Base-by-base conservation (phyloP, 169 alveolate species). In the Eimeria praecox region DNA sequence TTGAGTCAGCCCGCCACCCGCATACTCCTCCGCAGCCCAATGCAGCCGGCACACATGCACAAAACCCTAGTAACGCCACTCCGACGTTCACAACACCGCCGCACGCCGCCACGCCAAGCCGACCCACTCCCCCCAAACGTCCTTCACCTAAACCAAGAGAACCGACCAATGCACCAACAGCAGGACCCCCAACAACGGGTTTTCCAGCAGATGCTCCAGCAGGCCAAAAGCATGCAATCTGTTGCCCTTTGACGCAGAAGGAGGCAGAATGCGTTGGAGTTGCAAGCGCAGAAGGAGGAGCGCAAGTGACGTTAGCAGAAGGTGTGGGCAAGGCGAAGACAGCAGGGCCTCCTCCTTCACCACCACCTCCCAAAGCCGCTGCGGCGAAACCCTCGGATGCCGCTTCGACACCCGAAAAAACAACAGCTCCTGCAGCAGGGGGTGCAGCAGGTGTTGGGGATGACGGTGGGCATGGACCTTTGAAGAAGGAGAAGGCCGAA, bases 401-500 rank as follows among this genome's bases (percentile, higher is more conserved):
- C 20, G 10, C 44, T 27, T 10, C 44, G 20, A 0, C 44, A 10
- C 44, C 77, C 27, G 77, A 3, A 18, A 6, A 35, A 22, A 6
- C 12, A 22, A 64, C 4, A 64, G 9, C 75, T 27, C 40, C 69
- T 18, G 8, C 69, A 18, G 5, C 44, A n/a, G 22, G 44, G 1
- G 77, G 44, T n/a, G 77, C 12, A 27, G 22, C 77, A n/a, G 1
- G 10, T 49, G 91, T 18, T 0, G 71, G 46, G 18, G 90, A 46
- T 14, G 90, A 4, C 8, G 71, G 22, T 12, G 38, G 27, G 66
- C 18, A 44, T 80, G 90, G 90, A 10, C 90, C 71, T 24, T 80
- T 80, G 44, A 3, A 69, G 44, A 80, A 80, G 90, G 90, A 80
- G 27, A 71, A 80, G 66, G 62, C 90, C 2, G 90, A 80, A 52